Percentiles rank a stretch among this genome's conserved stretches.
Conservation (phyloP, 2,329 filamentous ascomycete species). For the Verticillium nubilum region DNA sequence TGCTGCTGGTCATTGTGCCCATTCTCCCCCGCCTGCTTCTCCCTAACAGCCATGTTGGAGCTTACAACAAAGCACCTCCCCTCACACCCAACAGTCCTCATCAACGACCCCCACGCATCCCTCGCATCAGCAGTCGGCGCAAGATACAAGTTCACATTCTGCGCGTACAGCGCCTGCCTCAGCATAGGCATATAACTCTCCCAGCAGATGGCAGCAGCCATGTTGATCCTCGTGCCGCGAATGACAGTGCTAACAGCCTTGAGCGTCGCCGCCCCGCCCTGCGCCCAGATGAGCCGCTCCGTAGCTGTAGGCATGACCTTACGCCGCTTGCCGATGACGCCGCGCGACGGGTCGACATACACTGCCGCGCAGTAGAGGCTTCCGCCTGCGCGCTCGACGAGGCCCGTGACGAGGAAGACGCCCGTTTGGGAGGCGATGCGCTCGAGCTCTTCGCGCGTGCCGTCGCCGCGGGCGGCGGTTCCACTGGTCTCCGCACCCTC, state of each 20-base stretch:
- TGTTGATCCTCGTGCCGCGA: constrained; percentile 70
- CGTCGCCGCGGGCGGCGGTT: constrained; percentile 40
- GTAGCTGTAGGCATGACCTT: constrained; percentile 89
- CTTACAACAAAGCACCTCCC: constrained; percentile 81
- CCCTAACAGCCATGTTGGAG: constrained; percentile 73
- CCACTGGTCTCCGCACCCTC: constrained; percentile 20
- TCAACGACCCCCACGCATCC: constrained; percentile 76
- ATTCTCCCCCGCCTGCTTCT: not conserved
- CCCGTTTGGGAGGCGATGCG: constrained; percentile 68
- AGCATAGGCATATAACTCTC: constrained; percentile 94
- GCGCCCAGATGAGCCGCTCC: constrained; percentile 84
- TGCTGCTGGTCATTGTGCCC: constrained; percentile 31
- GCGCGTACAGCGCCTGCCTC: constrained; percentile 75
- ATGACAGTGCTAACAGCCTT: constrained; percentile 75
- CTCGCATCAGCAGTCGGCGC: constrained; percentile 84
- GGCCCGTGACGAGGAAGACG: constrained; percentile 74
- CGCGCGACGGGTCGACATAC: constrained; percentile 71
- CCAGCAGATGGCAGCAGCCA: constrained; percentile 91
- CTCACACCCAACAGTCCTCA: constrained; percentile 77
- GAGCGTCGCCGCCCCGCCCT: constrained; percentile 74
- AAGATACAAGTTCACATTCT: constrained; percentile 88
- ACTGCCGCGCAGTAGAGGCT: constrained; percentile 79
- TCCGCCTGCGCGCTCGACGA: constrained; percentile 75
- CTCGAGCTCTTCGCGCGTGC: constrained; percentile 77
- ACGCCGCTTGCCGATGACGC: constrained; percentile 75